Evolutionary conservation across 2,329 filamentous ascomycete species (phyloP).

Genomic region (Colletotrichum kahawae): DNA sequence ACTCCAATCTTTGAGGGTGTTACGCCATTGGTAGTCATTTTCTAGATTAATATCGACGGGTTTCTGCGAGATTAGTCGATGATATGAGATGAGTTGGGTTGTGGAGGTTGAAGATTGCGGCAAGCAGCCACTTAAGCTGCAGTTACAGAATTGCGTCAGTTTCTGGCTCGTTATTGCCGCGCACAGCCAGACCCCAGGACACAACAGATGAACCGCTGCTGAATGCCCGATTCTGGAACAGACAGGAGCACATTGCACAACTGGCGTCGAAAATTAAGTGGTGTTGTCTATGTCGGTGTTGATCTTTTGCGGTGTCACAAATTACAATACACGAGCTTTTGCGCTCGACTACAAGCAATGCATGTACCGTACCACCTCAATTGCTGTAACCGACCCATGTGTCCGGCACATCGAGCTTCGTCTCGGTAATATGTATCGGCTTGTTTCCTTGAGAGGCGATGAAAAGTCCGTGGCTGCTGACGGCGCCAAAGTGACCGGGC

Average conservation of each 20-base stretch:
- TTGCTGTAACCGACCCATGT: slow-evolving; percentile 29
- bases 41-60: background rate
- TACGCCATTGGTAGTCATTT: background rate
- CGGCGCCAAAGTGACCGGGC: slow-evolving; percentile 61
- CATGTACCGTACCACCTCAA: background rate
- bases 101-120: background rate
- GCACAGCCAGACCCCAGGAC: background rate
- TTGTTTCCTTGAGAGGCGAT: slow-evolving; percentile 29
- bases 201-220: background rate
- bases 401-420: slow-evolving; percentile 55
- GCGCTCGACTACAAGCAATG: background rate
- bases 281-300: background rate
- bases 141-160: slow-evolving; percentile 19
- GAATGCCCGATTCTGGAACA: background rate
- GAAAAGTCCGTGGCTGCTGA: slow-evolving; percentile 66
- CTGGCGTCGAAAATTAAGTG: background rate
- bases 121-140: background rate
- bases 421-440: slow-evolving; percentile 22
- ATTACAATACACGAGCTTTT: background rate
- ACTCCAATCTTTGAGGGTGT: slow-evolving; percentile 46
- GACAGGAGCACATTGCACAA: background rate
- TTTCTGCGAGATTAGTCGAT: background rate
- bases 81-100: background rate
- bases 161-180: background rate
- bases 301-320: background rate